Evolutionary conservation across 345 rosid genomes (phyloP).

Genomic region (Eucalyptus pauciflora): DNA sequence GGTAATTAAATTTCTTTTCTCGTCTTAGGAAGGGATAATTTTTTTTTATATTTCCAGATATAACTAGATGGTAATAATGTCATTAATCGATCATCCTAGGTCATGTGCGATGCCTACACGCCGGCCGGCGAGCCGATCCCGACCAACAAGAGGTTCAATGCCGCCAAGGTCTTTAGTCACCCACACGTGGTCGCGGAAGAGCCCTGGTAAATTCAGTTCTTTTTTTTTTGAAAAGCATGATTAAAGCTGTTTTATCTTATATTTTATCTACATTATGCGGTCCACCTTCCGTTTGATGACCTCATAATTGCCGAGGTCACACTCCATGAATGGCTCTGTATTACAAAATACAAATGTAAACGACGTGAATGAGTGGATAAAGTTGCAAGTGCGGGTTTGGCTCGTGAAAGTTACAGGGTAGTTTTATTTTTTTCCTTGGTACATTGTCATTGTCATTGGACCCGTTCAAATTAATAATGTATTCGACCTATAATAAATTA

Average conservation of each 20-base stretch:
- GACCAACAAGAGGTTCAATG: constrained; percentile 48
- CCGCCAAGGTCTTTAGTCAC: constrained; percentile 54
- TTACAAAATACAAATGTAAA: neutral
- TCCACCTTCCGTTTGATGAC: neutral
- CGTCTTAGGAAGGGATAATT: neutral
- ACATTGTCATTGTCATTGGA: neutral
- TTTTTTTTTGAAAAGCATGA: too few relatives aligned
- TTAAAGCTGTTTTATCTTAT: neutral
- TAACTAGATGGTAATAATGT: neutral
- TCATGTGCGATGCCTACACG: constrained; percentile 68
- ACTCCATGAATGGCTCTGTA: neutral
- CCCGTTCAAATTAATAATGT: neutral
- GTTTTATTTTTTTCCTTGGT: neutral
- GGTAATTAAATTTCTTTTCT: constrained; percentile 11
- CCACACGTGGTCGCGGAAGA: constrained; percentile 45
- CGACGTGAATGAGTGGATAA: neutral
- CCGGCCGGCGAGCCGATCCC: constrained; percentile 66
- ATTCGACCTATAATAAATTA: neutral
- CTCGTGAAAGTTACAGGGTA: neutral
- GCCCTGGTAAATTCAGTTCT: constrained; percentile 33
- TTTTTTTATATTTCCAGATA: neutral
- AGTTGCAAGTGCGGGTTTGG: neutral
- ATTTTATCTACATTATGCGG: neutral
- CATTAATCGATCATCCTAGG: constrained; percentile 8
- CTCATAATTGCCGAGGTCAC: neutral